A percentile compares a stretch with the other conserved stretches of the same genome.
These are phyloP conservation scores for Dalbergia cultrata DNA, from an alignment of 306 rosid genomes.

Conservation along the genomic window DNA sequence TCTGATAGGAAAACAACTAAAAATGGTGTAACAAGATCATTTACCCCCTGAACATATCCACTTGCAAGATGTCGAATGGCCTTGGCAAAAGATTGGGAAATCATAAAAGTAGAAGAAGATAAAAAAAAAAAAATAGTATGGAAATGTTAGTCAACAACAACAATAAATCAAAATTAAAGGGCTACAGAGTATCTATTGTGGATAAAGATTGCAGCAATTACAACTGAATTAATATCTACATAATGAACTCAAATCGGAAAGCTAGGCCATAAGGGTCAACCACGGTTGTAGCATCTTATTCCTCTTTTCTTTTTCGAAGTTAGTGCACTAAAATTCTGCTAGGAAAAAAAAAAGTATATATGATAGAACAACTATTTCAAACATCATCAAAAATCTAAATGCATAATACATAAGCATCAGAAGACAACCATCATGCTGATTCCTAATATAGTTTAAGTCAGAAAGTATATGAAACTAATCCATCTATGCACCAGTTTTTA, in stretches of 20 bases:
- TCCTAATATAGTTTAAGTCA: not conserved
- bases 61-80: conserved; percentile 96
- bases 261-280: not conserved
- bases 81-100: conserved; percentile 61
- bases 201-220: too few relatives aligned
- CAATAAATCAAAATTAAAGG: conserved; percentile 10
- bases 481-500: too few relatives aligned
- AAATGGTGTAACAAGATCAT: conserved; percentile 88
- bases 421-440: conserved; percentile 23
- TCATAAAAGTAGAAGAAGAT: conserved; percentile 15
- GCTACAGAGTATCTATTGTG: too few relatives aligned
- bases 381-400: not conserved
- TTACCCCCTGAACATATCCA: conserved; percentile 96
- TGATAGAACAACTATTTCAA: not conserved
- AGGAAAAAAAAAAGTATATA: conserved; percentile 6
- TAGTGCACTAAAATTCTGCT: not conserved
- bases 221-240: conserved; percentile 17
- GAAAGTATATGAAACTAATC: not conserved
- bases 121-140: not conserved
- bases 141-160: conserved; percentile 19
- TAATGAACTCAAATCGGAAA: conserved; percentile 19
- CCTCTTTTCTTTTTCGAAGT: not conserved
- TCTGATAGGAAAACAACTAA: too few relatives aligned
- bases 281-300: conserved; percentile 5
- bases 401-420: not conserved